Evolutionary conservation across 257 asterid genomes (phyloP), one percentile per base, ranked within the genome.

Genomic region (Jaltomata sinuosa): DNA sequence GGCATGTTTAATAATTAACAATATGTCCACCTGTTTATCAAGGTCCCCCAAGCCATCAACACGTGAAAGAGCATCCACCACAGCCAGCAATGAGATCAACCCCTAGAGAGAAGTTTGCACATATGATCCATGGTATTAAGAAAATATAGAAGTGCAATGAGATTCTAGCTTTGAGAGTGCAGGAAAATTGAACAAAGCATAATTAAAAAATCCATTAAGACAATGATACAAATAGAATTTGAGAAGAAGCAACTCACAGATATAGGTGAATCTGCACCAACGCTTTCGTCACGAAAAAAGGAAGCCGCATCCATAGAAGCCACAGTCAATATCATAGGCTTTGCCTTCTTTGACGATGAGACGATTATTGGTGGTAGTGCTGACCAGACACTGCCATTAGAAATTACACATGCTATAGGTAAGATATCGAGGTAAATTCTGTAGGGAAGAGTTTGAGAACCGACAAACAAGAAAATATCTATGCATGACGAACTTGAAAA

Each of bases 361-460:
- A 85, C 55, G 49, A 87, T 90, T 76, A 94, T 88, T 53, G 98
- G 98, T 67, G 98, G 99, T 90, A 97, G 95, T 53, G 98, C 93
- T 85, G 99, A 93, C 98, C 95, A 97, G 91, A 94, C 99, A 94
- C 99, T 97, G 98, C 94, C 96, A 93, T 74, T 96, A 93, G 93
- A 93, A 88, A 94, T 88, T 84, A 85, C 89, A 83, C 90, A 89
- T 65, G 89, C 81, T 7, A 81, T 85, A 88, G 86, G 85, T n/a
- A 83, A 91, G 85, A 87, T 69, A 83, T 82, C 53, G 89, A 88
- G 87, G 68, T 52, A 71, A 71, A 76, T 61, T 68, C 55, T 86
- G 84, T 78, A 85, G 52, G 49, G 34, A 87, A 34, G 82, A 71
- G 69, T 86, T 86, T 68, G 80, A 80, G 54, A 69, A 65, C 27